Percentiles rank a stretch among this genome's conserved stretches.
Evolutionary conservation across 495 filamentous ascomycete species (phyloP).

Genomic region (Xylaria nigripes): DNA sequence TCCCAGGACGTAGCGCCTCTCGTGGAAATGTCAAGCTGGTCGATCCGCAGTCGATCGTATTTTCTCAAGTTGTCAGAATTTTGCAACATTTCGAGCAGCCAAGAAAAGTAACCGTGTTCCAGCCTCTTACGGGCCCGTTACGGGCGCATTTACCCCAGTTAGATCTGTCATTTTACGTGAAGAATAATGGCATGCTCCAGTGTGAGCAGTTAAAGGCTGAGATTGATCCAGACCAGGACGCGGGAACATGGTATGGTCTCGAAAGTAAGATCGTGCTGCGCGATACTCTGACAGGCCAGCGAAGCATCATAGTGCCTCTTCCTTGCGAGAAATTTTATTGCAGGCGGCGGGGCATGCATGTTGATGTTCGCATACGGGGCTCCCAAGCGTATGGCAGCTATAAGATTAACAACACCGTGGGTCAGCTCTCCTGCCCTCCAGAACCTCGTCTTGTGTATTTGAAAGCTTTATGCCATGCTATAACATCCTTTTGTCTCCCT

Average conservation of each 20-base stretch:
- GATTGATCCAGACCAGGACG: slow-evolving; percentile 45
- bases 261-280: slow-evolving; percentile 39
- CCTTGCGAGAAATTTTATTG: slow-evolving; percentile 8
- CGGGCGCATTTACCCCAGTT: slow-evolving; percentile 27
- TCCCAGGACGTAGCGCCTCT: slow-evolving; percentile 14
- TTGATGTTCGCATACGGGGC: slow-evolving; percentile 18
- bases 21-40: slow-evolving; percentile 15
- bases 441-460: slow-evolving; percentile 39
- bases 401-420: slow-evolving; percentile 40
- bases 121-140: slow-evolving; percentile 21
- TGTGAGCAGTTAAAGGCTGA: slow-evolving; percentile 34
- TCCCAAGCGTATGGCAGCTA: slow-evolving; percentile 33
- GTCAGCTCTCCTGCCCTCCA: slow-evolving; percentile 38
- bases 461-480: slow-evolving; percentile 50
- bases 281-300: slow-evolving; percentile 21
- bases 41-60: slow-evolving; percentile 23
- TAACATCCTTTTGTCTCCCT: slow-evolving; percentile 50
- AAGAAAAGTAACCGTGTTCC: slow-evolving; percentile 29
- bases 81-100: slow-evolving; percentile 29
- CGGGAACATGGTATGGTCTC: slow-evolving; percentile 46
- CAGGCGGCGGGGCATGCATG: slow-evolving; percentile 24
- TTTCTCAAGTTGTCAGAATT: slow-evolving; percentile 25
- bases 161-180: slow-evolving; percentile 34
- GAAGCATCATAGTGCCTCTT: slow-evolving; percentile 34
- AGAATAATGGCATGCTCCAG: slow-evolving; percentile 28